A percentile compares a stretch with the other conserved stretches of the same genome.
phyloP scores from a whole-genome alignment of 2,329 filamentous ascomycete genomes.

The Fonsecaea multimorphosa region DNA sequence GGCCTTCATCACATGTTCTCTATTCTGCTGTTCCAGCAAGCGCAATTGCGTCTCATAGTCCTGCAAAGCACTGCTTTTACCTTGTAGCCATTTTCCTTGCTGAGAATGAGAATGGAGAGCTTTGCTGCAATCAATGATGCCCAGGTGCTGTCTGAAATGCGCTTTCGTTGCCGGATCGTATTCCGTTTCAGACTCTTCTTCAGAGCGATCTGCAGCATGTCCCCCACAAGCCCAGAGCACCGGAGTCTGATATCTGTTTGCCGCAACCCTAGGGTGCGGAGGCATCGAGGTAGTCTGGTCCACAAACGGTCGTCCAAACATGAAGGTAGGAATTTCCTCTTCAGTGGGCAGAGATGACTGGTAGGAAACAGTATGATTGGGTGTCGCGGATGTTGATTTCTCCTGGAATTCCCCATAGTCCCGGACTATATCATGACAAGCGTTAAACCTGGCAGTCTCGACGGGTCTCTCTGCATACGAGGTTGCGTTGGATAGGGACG shows the following conservation, averaged over 20 bases:
- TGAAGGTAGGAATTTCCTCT: slow-evolving; percentile 16
- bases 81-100: not conserved
- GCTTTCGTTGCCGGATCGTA: slow-evolving; percentile 8
- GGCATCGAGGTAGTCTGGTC: not conserved
- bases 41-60: slow-evolving; percentile 20
- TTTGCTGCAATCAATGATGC: slow-evolving; percentile 10
- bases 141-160: slow-evolving; percentile 2
- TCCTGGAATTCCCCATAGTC: not conserved
- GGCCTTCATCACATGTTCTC: slow-evolving; percentile 7
- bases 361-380: not conserved
- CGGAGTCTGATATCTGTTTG: not conserved
- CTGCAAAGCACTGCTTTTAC: not conserved
- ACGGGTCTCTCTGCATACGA: not conserved
- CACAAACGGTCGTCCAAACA: not conserved
- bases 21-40: slow-evolving; percentile 26
- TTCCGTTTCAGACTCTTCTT: not conserved
- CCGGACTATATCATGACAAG: no score
- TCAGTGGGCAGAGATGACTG: not conserved
- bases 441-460: no score
- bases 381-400: not conserved
- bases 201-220: not conserved
- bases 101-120: not conserved
- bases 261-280: not conserved
- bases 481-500: not conserved
- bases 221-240: not conserved